Base-by-base conservation (phyloP, 106 monocot genomes). In the Dendrobium officinale region DNA sequence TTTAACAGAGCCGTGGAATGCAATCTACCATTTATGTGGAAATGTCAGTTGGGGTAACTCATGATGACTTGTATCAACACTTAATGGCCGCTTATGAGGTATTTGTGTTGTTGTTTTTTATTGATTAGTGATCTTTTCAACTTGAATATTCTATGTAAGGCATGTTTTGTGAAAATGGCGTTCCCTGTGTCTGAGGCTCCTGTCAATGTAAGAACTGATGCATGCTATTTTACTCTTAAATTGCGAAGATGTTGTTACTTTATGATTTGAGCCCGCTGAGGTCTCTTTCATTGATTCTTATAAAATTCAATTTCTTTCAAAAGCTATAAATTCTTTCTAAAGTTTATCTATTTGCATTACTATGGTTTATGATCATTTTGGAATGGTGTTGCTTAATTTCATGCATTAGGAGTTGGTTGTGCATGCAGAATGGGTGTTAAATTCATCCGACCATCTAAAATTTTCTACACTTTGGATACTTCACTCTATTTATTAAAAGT, bases 11-110 rank as follows among this genome's bases (percentile, higher is more conserved):
- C 75, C 99, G 99, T 79, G 99, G 99, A 42, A 99, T 99, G 99
- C 95, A 99, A 77, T 93, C 99, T 79, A 95, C 92, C 42, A 93
- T 99, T 15, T 99, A 95, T 54, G 88, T 95, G 3, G 90, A 99
- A 87, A 86, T 95, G 93, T 67, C 86, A 73, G 78, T 90, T 72
- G 95, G 93, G n/a, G 95, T 95, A 9, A 91, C 90, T 75, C 42
- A 85, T 79, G 88, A 93, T 3, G 90, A 99, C 81, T 84, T 95
- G 54, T 80, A 93, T 76, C 74, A 82, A 68, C 88, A 91, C 56
- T 81, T 99, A 18, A 77, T 55, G 67, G 55, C 47, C 80, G 54
- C 87, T 79, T 99, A 99, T 43, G 70, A 93, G 93, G 99, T 93
- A 82, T 73, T 29, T 74, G 22, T 81, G 10, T 4, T 73, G 5